These are phyloP conservation scores for Pythium aristosporum DNA, from an alignment of 352 stramenopile genomes.

Conservation along the genomic window DNA sequence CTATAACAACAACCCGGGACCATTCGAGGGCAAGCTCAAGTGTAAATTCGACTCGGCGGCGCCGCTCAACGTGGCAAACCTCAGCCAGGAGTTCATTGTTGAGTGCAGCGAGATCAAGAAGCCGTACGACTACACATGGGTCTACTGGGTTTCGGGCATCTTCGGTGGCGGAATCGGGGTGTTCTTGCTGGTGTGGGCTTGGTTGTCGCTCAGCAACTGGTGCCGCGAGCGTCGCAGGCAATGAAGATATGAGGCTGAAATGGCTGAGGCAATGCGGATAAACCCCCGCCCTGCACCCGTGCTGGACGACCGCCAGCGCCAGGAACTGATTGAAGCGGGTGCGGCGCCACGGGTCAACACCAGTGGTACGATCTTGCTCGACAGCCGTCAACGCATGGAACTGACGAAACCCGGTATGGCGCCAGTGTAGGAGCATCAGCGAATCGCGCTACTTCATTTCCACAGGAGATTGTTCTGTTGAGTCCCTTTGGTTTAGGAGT, in stretches of 20 bases:
- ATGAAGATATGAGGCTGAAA: too few species aligned
- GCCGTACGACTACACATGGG: neutral
- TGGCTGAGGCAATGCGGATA: too few species aligned
- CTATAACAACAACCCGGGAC: neutral
- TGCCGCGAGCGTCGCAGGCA: too few species aligned
- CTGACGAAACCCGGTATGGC: neutral
- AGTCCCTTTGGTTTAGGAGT: too few species aligned
- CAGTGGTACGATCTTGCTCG: constrained; percentile 56
- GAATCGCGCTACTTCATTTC: neutral
- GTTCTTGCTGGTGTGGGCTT: neutral
- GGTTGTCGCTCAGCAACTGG: neutral
- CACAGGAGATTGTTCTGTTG: neutral
- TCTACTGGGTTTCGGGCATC: neutral
- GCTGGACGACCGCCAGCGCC: neutral
- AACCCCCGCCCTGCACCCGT: too few species aligned
- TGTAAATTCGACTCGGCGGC: neutral
- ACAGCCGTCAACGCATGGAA: constrained; percentile 17
- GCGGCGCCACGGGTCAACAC: constrained; percentile 38
- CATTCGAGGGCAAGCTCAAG: neutral
- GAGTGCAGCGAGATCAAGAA: neutral
- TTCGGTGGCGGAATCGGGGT: neutral
- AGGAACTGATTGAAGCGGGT: constrained; percentile 15
- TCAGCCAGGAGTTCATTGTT: neutral
- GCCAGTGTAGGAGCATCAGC: neutral
- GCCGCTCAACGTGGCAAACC: neutral